These are phyloP conservation scores for Endoconidiophora polonica DNA, from an alignment of 2,329 filamentous ascomycete species.

Conservation along the genomic window DNA sequence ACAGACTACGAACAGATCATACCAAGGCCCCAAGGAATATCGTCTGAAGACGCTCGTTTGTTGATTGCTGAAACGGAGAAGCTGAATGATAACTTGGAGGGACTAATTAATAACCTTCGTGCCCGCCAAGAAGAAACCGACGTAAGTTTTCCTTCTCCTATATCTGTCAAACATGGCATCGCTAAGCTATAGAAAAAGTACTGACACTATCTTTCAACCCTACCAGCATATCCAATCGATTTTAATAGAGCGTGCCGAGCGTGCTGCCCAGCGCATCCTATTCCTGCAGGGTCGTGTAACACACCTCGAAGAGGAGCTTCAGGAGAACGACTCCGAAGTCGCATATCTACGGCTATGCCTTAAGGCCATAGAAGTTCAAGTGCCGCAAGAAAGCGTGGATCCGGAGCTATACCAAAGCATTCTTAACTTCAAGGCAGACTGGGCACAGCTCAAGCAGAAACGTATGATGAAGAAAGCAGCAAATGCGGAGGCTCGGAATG, in stretches of 20 bases:
- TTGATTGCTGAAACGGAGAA: constrained; percentile 21
- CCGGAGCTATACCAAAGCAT: constrained; percentile 42
- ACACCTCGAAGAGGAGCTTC: constrained; percentile 41
- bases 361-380: constrained; percentile 44
- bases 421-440: constrained; percentile 44
- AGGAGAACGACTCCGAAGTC: constrained; percentile 42
- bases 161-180: not conserved
- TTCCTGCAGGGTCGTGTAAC: constrained; percentile 41
- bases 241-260: constrained; percentile 40
- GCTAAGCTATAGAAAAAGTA: constrained; percentile 9
- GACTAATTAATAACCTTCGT: constrained; percentile 33
- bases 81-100: constrained; percentile 33
- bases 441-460: constrained; percentile 33
- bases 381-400: constrained; percentile 35
- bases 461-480: constrained; percentile 15
- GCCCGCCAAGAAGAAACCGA: constrained; percentile 43
- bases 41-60: constrained; percentile 16
- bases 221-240: constrained; percentile 43
- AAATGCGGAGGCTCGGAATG: not conserved
- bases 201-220: constrained; percentile 16
- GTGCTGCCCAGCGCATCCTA: constrained; percentile 39
- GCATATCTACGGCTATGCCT: constrained; percentile 44
- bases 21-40: constrained; percentile 4
- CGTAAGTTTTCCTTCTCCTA: constrained; percentile 18
- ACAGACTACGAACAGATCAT: not conserved